phyloP scores from a whole-genome alignment of 768 basidiomycete genomes.

The Obba rivulosa region DNA sequence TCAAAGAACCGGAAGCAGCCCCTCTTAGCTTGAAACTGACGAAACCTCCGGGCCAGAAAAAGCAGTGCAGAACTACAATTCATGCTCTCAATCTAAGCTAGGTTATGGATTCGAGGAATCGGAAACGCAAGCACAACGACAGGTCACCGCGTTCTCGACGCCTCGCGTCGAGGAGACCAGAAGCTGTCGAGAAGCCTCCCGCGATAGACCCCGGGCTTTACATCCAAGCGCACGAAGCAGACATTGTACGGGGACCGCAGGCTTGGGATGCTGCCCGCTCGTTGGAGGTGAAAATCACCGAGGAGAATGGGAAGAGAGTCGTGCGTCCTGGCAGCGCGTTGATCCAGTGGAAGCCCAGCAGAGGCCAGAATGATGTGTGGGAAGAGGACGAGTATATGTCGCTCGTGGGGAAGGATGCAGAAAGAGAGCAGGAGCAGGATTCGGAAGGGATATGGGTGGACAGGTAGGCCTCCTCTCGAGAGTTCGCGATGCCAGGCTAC shows the following conservation, averaged over 20 bases:
- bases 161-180: not conserved
- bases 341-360: slow-evolving; percentile 17
- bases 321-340: slow-evolving; percentile 27
- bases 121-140: not conserved
- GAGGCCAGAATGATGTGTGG: not conserved
- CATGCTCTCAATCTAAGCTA: too few relatives aligned
- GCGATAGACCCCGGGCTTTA: slow-evolving; percentile 20
- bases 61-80: too few relatives aligned
- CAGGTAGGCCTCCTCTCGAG: slow-evolving; percentile 51
- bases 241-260: slow-evolving; percentile 51
- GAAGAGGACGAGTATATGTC: slow-evolving; percentile 7
- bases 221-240: slow-evolving; percentile 74
- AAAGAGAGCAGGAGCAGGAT: not conserved
- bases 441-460: slow-evolving; percentile 63
- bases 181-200: not conserved
- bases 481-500: not conserved
- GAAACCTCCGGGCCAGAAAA: too few relatives aligned
- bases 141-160: not conserved
- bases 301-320: slow-evolving; percentile 11
- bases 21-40: too few relatives aligned
- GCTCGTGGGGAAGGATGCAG: slow-evolving; percentile 4
- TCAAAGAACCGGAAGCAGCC: too few relatives aligned
- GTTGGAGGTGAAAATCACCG: slow-evolving; percentile 24
- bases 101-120: not conserved
- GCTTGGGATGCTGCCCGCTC: slow-evolving; percentile 33